Evolutionary conservation across 2,329 filamentous ascomycete species (phyloP), one percentile per base, ranked within the genome.

Genomic region (Penicillium rolfsii): DNA sequence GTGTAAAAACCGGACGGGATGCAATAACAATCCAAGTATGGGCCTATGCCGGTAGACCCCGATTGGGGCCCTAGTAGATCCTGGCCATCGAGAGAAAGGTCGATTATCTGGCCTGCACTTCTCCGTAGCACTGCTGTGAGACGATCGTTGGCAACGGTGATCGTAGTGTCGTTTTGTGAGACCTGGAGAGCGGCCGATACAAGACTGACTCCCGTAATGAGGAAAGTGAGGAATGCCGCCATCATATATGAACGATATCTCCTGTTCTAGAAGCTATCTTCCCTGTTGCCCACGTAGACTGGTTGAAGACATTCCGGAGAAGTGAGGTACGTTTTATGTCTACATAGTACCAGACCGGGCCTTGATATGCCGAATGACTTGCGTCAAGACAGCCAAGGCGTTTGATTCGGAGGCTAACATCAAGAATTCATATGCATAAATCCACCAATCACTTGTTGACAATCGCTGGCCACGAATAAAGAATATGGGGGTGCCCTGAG

Each of bases 11-110:
- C 86, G 0, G 78, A 79, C 1, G 85, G 84, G 0, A 79, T 84
- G 68, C 86, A 89, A 72, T 88, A 86, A 70, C 86, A 89, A 71
- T 89, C 86, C 5, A 88, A 81, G 67, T 88, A 87, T 1, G 85
- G 83, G 0, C 84, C 83, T 28, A 82, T 78, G 2, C 85, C 85
- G 4, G 73, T 79, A 19, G 75, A 76, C 19, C 79, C 80, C n/a
- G 74, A 68, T 36, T 67, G 63, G 3, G 64, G 62, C 12, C 85
- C 84, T 0, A 87, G 79, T 1, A 88, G 77, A 63, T 87, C 81
- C 61, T 83, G 80, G 0, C 75, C 76, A 65, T 83, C 81, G 0
- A 84, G 77, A 11, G 71, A 74, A 3, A 84, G 70, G 19, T 74
- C 71, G 9, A 77, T 72, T 22, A 83, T 77, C 12, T 75, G 73